Conservation (phyloP, 2,329 filamentous ascomycete species). For the Chalara sp. region DNA sequence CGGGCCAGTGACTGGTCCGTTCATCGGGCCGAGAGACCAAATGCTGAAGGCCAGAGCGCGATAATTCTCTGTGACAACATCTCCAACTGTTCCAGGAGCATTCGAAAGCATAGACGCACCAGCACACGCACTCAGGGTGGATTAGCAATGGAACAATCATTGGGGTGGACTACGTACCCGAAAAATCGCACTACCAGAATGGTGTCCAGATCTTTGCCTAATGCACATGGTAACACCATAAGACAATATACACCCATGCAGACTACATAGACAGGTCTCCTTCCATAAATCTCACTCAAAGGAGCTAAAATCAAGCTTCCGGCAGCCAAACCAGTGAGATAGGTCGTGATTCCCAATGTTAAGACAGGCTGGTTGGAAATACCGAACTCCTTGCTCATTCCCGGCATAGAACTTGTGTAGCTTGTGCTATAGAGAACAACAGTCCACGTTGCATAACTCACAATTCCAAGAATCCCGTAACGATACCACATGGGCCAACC, state of each 20-base stretch:
- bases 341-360: conserved; percentile 72
- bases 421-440: conserved; percentile 68
- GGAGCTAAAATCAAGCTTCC: conserved; percentile 71
- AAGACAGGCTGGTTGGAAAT: conserved; percentile 51
- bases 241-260: conserved; percentile 59
- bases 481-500: conserved; percentile 56
- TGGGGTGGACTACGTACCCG: conserved; percentile 40
- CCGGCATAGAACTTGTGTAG: conserved; percentile 66
- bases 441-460: conserved; percentile 31
- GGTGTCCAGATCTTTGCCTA: conserved; percentile 59
- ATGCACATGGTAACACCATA: conserved; percentile 63
- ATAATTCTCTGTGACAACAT: conserved; percentile 74
- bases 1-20: conserved; percentile 57
- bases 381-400: conserved; percentile 61
- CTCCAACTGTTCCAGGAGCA: conserved; percentile 73
- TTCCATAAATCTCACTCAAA: conserved; percentile 63
- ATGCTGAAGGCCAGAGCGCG: conserved; percentile 77
- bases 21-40: conserved; percentile 79
- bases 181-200: conserved; percentile 72
- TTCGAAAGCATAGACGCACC: conserved; percentile 79
- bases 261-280: conserved; percentile 61
- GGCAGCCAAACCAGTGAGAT: conserved; percentile 65
- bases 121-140: conserved; percentile 49
- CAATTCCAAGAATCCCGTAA: conserved; percentile 27
- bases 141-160: conserved; percentile 3